Percentiles rank a stretch among this genome's conserved stretches.
These are phyloP conservation scores for Periconia macrospinosa DNA, from an alignment of 2,329 filamentous ascomycete species.

Conservation along the genomic window DNA sequence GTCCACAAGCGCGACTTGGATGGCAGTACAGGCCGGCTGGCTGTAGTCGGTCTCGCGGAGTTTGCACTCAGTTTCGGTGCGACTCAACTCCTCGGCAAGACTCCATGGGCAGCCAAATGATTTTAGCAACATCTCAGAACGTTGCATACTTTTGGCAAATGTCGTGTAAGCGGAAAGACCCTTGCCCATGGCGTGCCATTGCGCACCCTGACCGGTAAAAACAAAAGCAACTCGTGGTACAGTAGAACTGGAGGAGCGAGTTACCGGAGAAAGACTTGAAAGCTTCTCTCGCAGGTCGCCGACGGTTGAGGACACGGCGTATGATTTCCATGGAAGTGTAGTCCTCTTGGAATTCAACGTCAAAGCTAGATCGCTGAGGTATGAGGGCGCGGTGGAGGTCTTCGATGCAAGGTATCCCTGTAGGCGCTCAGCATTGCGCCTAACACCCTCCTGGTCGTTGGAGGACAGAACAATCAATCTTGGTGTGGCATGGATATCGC, in stretches of 20 bases:
- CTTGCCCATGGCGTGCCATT: conserved; percentile 44
- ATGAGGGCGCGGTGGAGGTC: background rate
- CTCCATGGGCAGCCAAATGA: background rate
- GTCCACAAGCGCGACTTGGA: conserved; percentile 16
- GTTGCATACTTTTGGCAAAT: background rate
- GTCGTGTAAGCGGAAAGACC: conserved; percentile 23
- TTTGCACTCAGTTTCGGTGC: too few relatives aligned
- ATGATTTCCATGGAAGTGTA: conserved; percentile 10
- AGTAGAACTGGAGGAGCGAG: background rate
- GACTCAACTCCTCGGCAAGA: background rate
- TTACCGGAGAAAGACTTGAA: background rate
- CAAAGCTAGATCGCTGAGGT: conserved; percentile 15
- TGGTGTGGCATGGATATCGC: background rate
- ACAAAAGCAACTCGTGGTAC: conserved; percentile 27
- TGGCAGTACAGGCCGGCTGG: conserved; percentile 16
- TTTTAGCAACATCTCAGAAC: background rate
- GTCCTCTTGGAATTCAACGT: conserved; percentile 26
- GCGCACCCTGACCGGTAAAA: conserved; percentile 47
- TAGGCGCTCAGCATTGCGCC: background rate
- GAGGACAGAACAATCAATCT: background rate
- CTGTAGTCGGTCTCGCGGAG: background rate
- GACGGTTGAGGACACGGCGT: background rate
- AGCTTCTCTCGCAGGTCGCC: background rate
- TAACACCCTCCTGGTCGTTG: background rate
- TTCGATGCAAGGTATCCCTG: background rate